A percentile compares a stretch with the other conserved stretches of the same genome.
Evolutionary conservation across 2,329 filamentous ascomycete species (phyloP).

Genomic region (Colletotrichum sp.): DNA sequence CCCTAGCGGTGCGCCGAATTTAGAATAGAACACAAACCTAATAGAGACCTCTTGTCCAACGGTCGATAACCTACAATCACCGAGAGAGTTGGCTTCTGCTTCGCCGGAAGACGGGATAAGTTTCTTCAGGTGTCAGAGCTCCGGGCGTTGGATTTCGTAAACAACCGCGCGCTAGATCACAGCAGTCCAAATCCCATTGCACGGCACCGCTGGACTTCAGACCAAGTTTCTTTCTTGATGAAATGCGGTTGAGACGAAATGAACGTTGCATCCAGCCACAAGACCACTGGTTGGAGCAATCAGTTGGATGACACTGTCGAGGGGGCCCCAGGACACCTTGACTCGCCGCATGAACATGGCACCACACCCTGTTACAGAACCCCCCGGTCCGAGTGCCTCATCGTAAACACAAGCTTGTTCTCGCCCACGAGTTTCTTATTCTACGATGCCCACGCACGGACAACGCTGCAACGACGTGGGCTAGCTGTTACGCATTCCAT

Average conservation of each 20-base stretch:
- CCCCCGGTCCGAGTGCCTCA: conserved; percentile 4
- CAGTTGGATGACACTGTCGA: neutral
- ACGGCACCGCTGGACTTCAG: neutral
- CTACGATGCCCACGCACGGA: neutral
- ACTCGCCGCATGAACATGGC: conserved; percentile 1
- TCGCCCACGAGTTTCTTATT: neutral
- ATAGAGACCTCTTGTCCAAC: neutral
- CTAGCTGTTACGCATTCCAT: neutral
- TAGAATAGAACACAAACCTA: neutral
- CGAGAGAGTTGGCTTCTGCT: neutral
- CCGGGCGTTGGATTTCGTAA: neutral
- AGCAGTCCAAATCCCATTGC: neutral
- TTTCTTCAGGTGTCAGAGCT: neutral
- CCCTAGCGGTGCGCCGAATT: neutral
- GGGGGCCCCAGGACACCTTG: neutral
- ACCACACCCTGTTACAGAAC: conserved; percentile 10
- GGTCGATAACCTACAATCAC: neutral
- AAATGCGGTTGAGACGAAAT: neutral
- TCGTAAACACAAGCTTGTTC: neutral
- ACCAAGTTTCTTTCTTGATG: neutral
- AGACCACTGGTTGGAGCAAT: neutral
- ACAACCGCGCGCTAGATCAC: neutral
- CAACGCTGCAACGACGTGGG: neutral
- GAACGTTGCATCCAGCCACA: neutral
- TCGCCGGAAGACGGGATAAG: neutral